These are phyloP conservation scores for Epichloe sibirici DNA, from an alignment of 2,329 filamentous ascomycete species.

Conservation along the genomic window DNA sequence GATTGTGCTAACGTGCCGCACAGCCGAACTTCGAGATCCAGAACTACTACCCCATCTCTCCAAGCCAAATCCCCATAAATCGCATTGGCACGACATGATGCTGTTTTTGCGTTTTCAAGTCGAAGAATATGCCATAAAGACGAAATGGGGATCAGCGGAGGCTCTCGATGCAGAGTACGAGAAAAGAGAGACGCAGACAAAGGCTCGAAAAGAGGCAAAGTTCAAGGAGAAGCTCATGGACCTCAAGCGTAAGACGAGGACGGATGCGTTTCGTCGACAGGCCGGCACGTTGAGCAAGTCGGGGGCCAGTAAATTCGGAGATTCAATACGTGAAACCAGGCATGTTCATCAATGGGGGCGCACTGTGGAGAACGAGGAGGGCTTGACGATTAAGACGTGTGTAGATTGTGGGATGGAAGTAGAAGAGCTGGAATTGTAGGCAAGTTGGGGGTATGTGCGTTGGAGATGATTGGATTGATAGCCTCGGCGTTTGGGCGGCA, in stretches of 20 bases:
- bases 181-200: conserved; percentile 65
- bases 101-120: conserved; percentile 88
- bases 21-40: conserved; percentile 79
- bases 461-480: neutral
- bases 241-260: conserved; percentile 83
- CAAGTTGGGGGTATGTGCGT: too few species aligned
- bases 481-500: neutral
- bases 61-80: conserved; percentile 87
- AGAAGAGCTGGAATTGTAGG: conserved; percentile 56
- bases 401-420: conserved; percentile 66
- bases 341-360: conserved; percentile 86
- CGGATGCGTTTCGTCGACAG: conserved; percentile 74
- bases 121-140: conserved; percentile 79
- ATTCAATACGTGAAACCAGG: conserved; percentile 54
- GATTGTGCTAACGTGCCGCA: conserved; percentile 5
- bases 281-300: conserved; percentile 44
- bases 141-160: conserved; percentile 84
- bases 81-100: conserved; percentile 98
- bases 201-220: conserved; percentile 76
- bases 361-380: conserved; percentile 55
- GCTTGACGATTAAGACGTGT: conserved; percentile 72
- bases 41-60: conserved; percentile 79
- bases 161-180: conserved; percentile 83
- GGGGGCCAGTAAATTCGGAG: conserved; percentile 56
- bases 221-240: conserved; percentile 84